Evolutionary conservation across 805 yeast genomes (phyloP), one percentile per base, ranked within the genome.

Genomic region (Hanseniaspora clermontiae): DNA sequence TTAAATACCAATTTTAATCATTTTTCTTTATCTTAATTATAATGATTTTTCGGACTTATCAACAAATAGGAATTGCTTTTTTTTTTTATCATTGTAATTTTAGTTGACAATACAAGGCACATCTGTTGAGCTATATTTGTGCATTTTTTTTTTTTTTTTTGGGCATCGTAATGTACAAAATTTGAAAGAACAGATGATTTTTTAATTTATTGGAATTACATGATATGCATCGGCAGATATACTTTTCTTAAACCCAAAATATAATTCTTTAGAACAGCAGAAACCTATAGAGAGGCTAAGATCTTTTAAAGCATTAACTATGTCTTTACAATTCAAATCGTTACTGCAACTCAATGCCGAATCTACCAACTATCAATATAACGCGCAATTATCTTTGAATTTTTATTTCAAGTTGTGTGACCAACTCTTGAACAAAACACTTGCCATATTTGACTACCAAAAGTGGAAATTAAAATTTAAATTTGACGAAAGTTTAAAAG

Each of bases 291-390:
- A 9, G 36, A 5, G 12, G 7, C 36, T 2, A 32, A 11, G 9
- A 32, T 32, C 10, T 24, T 24, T 24, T 24, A 34, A 34, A 34
- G 9, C 37, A 19, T 39, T 17, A 5, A 43, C 20, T 6, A 53
- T 47, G 50, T 52, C 52, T 1, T 48, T 43, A 27, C 53, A 40
- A 24, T 36, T 40, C 49, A 24, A 37, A 29, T 53, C 50, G 12
- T 24, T 57, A 14, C 40, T 29, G 12, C 57, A 53, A 24, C 72
- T 80, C 36, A 72, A 70, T 43, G 63, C 63, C n/a, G 77, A 73
- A 62, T 84, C 84, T 5, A 68, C 68, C 58, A 70, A 72, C 58
- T 83, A 81, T 64, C 78, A 73, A 56, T 84, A 77, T 66, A 76
- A 81, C 40, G 64, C 74, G 2, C 60, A 65, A 0, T 74, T 80